Evolutionary conservation across 345 rosid genomes (phyloP).

Genomic region (Anastatica hierochuntica): DNA sequence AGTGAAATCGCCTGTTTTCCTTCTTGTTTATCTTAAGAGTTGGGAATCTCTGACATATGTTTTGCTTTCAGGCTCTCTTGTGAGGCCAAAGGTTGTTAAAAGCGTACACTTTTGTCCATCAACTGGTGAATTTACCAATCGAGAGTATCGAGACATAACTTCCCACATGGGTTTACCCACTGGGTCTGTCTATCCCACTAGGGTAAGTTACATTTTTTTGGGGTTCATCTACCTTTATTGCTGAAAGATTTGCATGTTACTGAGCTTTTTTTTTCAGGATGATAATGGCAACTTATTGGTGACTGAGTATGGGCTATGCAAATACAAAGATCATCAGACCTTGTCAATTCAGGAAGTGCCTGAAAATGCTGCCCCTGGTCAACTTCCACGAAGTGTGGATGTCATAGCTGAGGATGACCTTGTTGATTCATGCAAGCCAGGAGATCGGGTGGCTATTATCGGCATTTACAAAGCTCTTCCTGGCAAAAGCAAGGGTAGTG

Average conservation of each 20-base stretch:
- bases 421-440: slow-evolving; percentile 97
- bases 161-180: slow-evolving; percentile 87
- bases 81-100: slow-evolving; percentile 95
- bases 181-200: slow-evolving; percentile 94
- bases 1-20: neutral
- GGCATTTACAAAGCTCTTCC: slow-evolving; percentile 96
- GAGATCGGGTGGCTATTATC: slow-evolving; percentile 88
- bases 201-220: slow-evolving; percentile 46
- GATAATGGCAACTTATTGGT: slow-evolving; percentile 82
- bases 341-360: slow-evolving; percentile 97
- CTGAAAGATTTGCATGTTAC: slow-evolving; percentile 8
- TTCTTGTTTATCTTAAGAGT: too few relatives aligned
- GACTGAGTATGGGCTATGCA: slow-evolving; percentile 90
- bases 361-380: slow-evolving; percentile 99
- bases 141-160: slow-evolving; percentile 90
- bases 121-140: slow-evolving; percentile 56
- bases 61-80: slow-evolving; percentile 70
- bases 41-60: neutral
- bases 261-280: slow-evolving; percentile 47
- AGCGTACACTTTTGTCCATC: slow-evolving; percentile 92
- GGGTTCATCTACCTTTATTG: neutral
- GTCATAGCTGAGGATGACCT: slow-evolving; percentile 90
- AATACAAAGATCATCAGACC: slow-evolving; percentile 96
- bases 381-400: slow-evolving; percentile 96
- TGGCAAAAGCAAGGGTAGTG: slow-evolving; percentile 91